A percentile compares a stretch with the other conserved stretches of the same genome.
phyloP scores from a whole-genome alignment of 2,329 filamentous ascomycete species.

The Phyllachora maydis region DNA sequence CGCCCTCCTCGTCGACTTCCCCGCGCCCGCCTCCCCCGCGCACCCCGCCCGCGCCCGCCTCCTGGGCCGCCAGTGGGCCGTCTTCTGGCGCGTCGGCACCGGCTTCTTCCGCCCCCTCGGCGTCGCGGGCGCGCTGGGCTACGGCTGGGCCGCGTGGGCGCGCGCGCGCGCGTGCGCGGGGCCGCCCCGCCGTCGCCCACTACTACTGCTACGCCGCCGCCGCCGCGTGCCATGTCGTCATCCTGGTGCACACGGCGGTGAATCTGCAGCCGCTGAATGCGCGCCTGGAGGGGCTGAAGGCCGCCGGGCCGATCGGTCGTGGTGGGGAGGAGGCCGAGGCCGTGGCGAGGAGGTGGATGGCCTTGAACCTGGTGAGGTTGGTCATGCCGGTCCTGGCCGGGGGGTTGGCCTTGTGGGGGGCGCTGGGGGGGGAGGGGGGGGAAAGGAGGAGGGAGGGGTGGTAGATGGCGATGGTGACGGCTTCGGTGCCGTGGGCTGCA shows the following conservation, averaged over 20 bases:
- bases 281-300: constrained; percentile 17
- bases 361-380: constrained; percentile 12
- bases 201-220: constrained; percentile 19
- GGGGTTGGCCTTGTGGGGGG: no score
- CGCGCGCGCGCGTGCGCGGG: no score
- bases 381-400: no score
- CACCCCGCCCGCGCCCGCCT: constrained; percentile 15
- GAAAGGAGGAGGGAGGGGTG: no score
- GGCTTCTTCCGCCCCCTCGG: constrained; percentile 28
- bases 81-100: constrained; percentile 27
- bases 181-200: no score
- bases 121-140: constrained; percentile 23
- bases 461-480: no score
- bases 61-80: constrained; percentile 25
- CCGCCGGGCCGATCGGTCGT: constrained; percentile 2
- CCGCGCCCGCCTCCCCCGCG: constrained; percentile 3
- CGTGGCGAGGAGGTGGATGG: constrained; percentile 13
- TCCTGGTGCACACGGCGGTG: constrained; percentile 23
- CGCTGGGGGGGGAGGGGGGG: no score
- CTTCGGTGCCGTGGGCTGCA: no score
- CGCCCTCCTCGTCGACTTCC: constrained; percentile 17
- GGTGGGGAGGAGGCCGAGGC: constrained; percentile 11
- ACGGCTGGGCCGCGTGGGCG: constrained; percentile 19
- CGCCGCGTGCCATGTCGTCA: constrained; percentile 20
- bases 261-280: constrained; percentile 30